Base-by-base conservation (phyloP, 2,329 filamentous ascomycete species). In the Plenodomus biglobosus region DNA sequence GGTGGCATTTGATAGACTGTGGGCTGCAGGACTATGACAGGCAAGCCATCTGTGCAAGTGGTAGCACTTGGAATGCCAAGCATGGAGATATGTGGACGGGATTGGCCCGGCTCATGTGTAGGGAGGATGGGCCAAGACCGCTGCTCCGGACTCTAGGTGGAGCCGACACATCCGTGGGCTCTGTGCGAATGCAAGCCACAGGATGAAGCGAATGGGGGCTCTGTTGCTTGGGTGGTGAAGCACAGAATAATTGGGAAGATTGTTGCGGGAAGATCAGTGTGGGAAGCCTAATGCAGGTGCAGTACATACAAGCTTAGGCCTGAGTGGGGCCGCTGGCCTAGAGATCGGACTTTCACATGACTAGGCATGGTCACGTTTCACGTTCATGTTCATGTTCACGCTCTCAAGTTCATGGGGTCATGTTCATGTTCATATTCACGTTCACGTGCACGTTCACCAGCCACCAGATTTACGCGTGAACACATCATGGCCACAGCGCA, bases 1-100 rank as follows among this genome's bases (percentile, higher is more conserved):
- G 11, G 44, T 52, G 38, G 45, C 38, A 44, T 54, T 34, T 32
- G 27, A 32, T 32, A 15, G 27, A 32, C 27, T 32, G 27, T 32
- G 27, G 27, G 27, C 13, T 35, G 38, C 18, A 36, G 32, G 30
- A 20, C 21, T n/a, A 20, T 20, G 39, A 17, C 36, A 39, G 42
- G 44, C 57, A 56, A 32, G 8, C 57, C 24, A 44, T 55, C 38
- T 42, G 48, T 50, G 39, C 48, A 44, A 38, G 18, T 47, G 52
- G 50, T 51, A 16, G 48, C 48, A 55, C 32, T 44, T 44, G 51
- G 56, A 54, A 56, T 52, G 58, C 52, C 52, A 56, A 56, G 44
- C 43, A 48, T 45, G 56, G 51, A 56, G 59, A 47, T 55, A 53
- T 19, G 44, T 10, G 27, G 13, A 32, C 42, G 46, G 50, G 51